phyloP scores from a whole-genome alignment of 2,329 filamentous ascomycete species.

The Epichloe aotearoae region DNA sequence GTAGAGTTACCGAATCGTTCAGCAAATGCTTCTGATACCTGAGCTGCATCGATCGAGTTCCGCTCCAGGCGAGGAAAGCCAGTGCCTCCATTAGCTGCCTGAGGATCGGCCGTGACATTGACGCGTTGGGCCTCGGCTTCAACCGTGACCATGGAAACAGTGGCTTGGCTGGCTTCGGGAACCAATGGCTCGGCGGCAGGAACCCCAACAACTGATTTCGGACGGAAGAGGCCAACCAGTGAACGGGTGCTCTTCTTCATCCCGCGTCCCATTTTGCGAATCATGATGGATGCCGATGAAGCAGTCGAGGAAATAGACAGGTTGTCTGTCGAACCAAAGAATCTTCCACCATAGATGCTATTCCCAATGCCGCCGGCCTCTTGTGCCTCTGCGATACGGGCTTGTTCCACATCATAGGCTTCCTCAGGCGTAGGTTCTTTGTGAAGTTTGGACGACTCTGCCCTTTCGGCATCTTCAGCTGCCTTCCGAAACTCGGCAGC shows the following conservation, averaged over 20 bases:
- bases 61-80: conserved; percentile 75
- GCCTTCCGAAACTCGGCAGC: conserved; percentile 77
- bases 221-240: conserved; percentile 84
- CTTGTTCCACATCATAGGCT: conserved; percentile 75
- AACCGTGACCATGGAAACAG: conserved; percentile 89
- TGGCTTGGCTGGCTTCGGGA: conserved; percentile 58
- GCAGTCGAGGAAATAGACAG: conserved; percentile 82
- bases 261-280: conserved; percentile 97
- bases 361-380: conserved; percentile 85
- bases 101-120: conserved; percentile 59
- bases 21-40: conserved; percentile 27
- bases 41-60: conserved; percentile 60
- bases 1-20: conserved; percentile 44
- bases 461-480: conserved; percentile 30
- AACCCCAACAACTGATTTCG: conserved; percentile 78
- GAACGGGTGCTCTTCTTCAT: conserved; percentile 90
- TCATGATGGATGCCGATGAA: conserved; percentile 83
- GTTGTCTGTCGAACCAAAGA: conserved; percentile 92
- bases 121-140: conserved; percentile 82
- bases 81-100: conserved; percentile 55
- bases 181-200: conserved; percentile 55
- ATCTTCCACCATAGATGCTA: conserved; percentile 80
- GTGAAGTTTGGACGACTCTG: conserved; percentile 42
- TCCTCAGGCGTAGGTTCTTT: conserved; percentile 51
- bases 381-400: conserved; percentile 80